phyloP scores from a whole-genome alignment of 768 basidiomycete species.

The Antrodiella citrinella region DNA sequence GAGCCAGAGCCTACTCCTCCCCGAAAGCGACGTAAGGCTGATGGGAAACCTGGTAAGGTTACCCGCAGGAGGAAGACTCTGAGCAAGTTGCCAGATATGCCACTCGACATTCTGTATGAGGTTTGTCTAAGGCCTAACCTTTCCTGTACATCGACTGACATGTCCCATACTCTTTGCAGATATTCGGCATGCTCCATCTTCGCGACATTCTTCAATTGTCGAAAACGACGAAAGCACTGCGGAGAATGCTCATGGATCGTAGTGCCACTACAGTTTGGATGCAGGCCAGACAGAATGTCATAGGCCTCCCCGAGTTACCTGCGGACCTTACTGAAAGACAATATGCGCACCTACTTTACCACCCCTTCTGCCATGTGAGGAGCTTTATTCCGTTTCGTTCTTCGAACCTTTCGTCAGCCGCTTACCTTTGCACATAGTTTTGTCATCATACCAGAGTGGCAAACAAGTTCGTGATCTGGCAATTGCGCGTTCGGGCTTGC shows the following conservation, averaged over 20 bases:
- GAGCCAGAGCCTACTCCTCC: too few species aligned
- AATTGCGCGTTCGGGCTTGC: too few species aligned
- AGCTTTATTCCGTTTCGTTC: too few species aligned
- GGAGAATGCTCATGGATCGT: slow-evolving; percentile 3
- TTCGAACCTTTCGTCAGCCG: too few species aligned
- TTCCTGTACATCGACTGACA: neutral
- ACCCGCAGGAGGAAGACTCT: neutral
- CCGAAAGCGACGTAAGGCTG: too few species aligned
- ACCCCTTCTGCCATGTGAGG: too few species aligned
- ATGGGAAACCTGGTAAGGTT: too few species aligned
- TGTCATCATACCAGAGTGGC: too few species aligned
- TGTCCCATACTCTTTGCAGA: neutral
- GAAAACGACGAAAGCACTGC: slow-evolving; percentile 1
- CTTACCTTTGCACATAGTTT: too few species aligned
- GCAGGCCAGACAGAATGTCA: slow-evolving; percentile 15
- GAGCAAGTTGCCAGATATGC: neutral
- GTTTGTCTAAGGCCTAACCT: neutral
- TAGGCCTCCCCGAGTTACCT: slow-evolving; percentile 21
- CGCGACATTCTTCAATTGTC: slow-evolving; percentile 6
- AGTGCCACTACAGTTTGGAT: slow-evolving; percentile 13
- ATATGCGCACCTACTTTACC: slow-evolving; percentile 23
- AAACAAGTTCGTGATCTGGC: too few species aligned
- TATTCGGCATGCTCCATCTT: neutral
- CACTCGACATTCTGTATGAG: neutral
- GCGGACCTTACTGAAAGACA: slow-evolving; percentile 19